A percentile compares a stretch with the other conserved stretches of the same genome.
Evolutionary conservation across 2,329 filamentous ascomycete genomes (phyloP).

Genomic region (Metarhizium humberi): DNA sequence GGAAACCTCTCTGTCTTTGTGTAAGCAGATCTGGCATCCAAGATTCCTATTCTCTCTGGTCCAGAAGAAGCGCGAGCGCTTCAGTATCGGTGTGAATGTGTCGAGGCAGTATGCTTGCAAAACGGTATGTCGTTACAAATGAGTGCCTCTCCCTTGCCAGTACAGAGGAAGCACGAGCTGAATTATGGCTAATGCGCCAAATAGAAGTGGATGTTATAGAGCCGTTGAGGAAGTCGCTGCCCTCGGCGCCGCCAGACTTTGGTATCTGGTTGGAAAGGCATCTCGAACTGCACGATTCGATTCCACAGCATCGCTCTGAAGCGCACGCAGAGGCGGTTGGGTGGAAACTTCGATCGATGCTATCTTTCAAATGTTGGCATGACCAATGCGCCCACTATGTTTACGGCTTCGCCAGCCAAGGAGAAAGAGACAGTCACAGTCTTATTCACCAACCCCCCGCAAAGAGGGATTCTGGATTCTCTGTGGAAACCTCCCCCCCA

Average conservation of each 20-base stretch:
- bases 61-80: conserved; percentile 47
- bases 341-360: conserved; percentile 7
- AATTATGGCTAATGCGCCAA: background rate
- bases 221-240: conserved; percentile 18
- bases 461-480: conserved; percentile 37
- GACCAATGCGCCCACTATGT: conserved; percentile 48
- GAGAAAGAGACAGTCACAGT: conserved; percentile 43
- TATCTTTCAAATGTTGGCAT: conserved; percentile 44
- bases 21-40: conserved; percentile 17
- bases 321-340: conserved; percentile 1
- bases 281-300: conserved; percentile 37
- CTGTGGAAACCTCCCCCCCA: conserved; percentile 17
- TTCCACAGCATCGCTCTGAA: conserved; percentile 23
- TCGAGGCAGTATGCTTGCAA: conserved; percentile 40
- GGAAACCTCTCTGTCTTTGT: background rate
- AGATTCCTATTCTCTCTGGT: conserved; percentile 39
- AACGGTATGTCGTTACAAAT: conserved; percentile 17
- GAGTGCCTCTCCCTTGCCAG: background rate
- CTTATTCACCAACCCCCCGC: conserved; percentile 30
- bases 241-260: conserved; percentile 36
- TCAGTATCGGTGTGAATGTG: conserved; percentile 50
- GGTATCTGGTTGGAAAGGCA: conserved; percentile 44
- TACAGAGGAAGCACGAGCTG: background rate
- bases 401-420: conserved; percentile 42
- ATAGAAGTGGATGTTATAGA: conserved; percentile 22